Conservation (phyloP, 2,329 filamentous ascomycete genomes). For the Hawksworthiomyces lignivorus region DNA sequence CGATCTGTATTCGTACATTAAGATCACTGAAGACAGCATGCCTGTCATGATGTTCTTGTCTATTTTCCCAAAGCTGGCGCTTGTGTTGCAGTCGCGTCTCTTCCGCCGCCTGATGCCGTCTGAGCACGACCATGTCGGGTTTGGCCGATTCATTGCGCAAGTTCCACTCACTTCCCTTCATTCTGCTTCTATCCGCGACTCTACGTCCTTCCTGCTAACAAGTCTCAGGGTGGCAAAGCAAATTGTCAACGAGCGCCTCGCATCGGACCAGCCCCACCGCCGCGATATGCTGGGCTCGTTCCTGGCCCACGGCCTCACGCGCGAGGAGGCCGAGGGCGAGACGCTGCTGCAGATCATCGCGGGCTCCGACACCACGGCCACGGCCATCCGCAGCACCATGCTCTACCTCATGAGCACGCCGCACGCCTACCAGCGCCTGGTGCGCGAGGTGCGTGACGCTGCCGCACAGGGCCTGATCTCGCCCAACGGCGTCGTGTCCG, state of each 20-base stretch:
- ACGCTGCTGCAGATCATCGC: slow-evolving; percentile 30
- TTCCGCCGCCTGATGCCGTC: slow-evolving; percentile 34
- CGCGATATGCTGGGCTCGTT: slow-evolving; percentile 34
- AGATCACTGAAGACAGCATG: slow-evolving; percentile 24
- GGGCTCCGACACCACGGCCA: slow-evolving; percentile 23
- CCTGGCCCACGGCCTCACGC: slow-evolving; percentile 30
- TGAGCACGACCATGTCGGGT: slow-evolving; percentile 29
- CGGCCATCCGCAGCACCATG: slow-evolving; percentile 19
- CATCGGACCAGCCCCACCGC: slow-evolving; percentile 15
- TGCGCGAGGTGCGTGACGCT: slow-evolving; percentile 29
- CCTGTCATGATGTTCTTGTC: slow-evolving; percentile 26
- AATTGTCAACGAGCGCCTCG: slow-evolving; percentile 13
- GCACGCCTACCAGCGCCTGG: slow-evolving; percentile 16
- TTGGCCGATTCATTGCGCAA: slow-evolving; percentile 31
- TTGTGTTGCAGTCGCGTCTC: slow-evolving; percentile 33
- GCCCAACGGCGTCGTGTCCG: slow-evolving; percentile 24
- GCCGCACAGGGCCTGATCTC: slow-evolving; percentile 18
- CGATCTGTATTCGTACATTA: slow-evolving; percentile 38
- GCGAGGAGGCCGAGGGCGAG: slow-evolving; percentile 35
- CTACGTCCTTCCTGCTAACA: not conserved
- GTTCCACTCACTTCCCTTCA: not conserved
- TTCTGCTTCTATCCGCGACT: not conserved
- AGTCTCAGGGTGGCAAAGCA: slow-evolving; percentile 14
- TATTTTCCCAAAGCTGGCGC: slow-evolving; percentile 33
- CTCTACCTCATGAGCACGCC: slow-evolving; percentile 21